Conservation (phyloP, 2,329 filamentous ascomycete genomes). For the Clarireedia sp. region DNA sequence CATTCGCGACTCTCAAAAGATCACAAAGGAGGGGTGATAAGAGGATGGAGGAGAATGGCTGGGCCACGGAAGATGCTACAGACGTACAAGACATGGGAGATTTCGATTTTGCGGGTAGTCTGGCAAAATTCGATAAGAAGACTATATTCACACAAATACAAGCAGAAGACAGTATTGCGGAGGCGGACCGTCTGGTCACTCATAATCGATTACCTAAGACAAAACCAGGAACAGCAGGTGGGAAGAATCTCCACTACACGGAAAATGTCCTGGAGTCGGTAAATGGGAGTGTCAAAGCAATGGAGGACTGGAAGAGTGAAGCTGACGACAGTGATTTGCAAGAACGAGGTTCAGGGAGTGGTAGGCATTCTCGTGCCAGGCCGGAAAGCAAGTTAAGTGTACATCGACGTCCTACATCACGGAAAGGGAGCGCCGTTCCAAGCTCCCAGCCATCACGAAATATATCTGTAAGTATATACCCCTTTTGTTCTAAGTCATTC, state of each 20-base stretch:
- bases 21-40: constrained; percentile 36
- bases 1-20: constrained; percentile 53
- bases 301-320: constrained; percentile 60
- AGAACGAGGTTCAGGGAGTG: constrained; percentile 32
- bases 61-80: constrained; percentile 93
- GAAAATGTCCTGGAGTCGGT: constrained; percentile 79
- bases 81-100: constrained; percentile 90
- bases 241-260: constrained; percentile 84
- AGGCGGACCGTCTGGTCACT: constrained; percentile 80
- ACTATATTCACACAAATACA: constrained; percentile 87
- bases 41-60: constrained; percentile 60
- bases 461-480: constrained; percentile 21
- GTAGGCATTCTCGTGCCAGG: constrained; percentile 30
- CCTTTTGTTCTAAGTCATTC: background rate
- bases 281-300: constrained; percentile 21
- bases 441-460: constrained; percentile 21
- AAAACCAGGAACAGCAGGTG: constrained; percentile 62
- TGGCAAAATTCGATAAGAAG: constrained; percentile 92
- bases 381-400: constrained; percentile 31
- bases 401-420: constrained; percentile 28
- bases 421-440: constrained; percentile 26
- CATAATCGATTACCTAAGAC: constrained; percentile 64
- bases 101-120: constrained; percentile 83
- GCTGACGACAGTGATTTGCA: constrained; percentile 48
- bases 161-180: constrained; percentile 80